phyloP scores from a whole-genome alignment of 2,329 filamentous ascomycete species.

The Neopestalotiopsis rosae region DNA sequence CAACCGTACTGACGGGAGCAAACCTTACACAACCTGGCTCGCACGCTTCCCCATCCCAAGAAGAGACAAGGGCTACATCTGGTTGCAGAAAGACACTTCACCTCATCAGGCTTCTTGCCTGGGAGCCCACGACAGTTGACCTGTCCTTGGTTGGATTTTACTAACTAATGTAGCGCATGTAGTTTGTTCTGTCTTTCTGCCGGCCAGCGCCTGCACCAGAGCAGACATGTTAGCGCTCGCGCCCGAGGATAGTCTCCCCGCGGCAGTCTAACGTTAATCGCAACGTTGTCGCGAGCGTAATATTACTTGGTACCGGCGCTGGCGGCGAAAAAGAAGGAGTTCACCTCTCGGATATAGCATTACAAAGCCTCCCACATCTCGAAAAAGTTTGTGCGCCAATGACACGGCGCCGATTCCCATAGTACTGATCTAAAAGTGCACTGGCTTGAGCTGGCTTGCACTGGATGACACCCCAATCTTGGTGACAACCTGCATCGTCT shows the following conservation, averaged over 20 bases:
- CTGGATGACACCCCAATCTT: neutral
- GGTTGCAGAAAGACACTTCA: slow-evolving; percentile 3
- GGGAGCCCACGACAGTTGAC: neutral
- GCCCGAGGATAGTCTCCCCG: neutral
- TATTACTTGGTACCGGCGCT: neutral
- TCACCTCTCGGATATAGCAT: neutral
- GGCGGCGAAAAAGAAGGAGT: neutral
- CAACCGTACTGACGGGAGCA: slow-evolving; percentile 3
- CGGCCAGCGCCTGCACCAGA: neutral
- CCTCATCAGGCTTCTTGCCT: neutral
- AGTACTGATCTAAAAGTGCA: slow-evolving; percentile 5
- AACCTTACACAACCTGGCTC: slow-evolving; percentile 1
- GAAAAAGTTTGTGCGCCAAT: slow-evolving; percentile 15
- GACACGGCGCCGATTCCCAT: slow-evolving; percentile 13
- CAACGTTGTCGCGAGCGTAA: neutral
- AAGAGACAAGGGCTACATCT: neutral
- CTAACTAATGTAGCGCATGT: neutral
- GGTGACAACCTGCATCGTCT: slow-evolving; percentile 12
- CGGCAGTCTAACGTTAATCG: neutral
- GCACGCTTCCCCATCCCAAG: neutral
- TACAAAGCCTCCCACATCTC: slow-evolving; percentile 10
- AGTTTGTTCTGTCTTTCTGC: neutral
- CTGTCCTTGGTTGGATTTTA: neutral
- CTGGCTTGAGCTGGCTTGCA: neutral
- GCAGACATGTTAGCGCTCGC: neutral